Base-by-base conservation (phyloP, 225 moss, liverwort and hornwort genomes). In the Physcomitrium patens region DNA sequence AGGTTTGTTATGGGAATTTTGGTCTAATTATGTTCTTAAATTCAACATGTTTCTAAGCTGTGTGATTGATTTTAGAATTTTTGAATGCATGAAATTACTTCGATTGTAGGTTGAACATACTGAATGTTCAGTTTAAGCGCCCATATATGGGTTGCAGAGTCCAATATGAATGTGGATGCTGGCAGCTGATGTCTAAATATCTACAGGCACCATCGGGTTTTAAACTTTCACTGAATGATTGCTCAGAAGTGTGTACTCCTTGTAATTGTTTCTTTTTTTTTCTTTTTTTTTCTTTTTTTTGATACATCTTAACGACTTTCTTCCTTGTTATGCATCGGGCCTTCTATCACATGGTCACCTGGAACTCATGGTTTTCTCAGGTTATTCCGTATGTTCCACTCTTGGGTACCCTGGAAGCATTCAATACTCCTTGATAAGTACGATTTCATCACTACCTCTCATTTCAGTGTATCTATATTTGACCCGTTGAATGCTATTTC, bases 331-430 rank as follows among this genome's bases (percentile, higher is more conserved):
- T 78, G 37, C 8, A 12, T 57, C 23, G 58, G 66, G 16, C 72
- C 9, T 50, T 24, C 19, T 53, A 50, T 49, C 23, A 12, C 23
- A 45, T 53, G 66, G 66, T 81, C 52, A 52, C 71, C 52, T 73
- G 23, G 22, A 42, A 49, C 59, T 13, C 56, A 68, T 47, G 54
- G 1, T 70, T 54, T 63, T 54, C 44, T 19, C 85, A 88, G 88
- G 88, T 67, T 88, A 81, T 76, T 85, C 88, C 46, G 66, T 88
- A 24, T 88, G 88, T 73, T 80, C 45, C 22, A 88, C 88, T 31
- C 88, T 88, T 63, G 88, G 88, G 18, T 83, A 75, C 73, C 60
- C 88, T 42, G 82, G 82, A 47, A 88, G 72, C 70, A 71, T 80
- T 52, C 20, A 69, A 1, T 88, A 85, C 68, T 76, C 85, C 64